Evolutionary conservation across 768 basidiomycete species (phyloP), one percentile per base, ranked within the genome.

Genomic region (Termitomyces sp.): DNA sequence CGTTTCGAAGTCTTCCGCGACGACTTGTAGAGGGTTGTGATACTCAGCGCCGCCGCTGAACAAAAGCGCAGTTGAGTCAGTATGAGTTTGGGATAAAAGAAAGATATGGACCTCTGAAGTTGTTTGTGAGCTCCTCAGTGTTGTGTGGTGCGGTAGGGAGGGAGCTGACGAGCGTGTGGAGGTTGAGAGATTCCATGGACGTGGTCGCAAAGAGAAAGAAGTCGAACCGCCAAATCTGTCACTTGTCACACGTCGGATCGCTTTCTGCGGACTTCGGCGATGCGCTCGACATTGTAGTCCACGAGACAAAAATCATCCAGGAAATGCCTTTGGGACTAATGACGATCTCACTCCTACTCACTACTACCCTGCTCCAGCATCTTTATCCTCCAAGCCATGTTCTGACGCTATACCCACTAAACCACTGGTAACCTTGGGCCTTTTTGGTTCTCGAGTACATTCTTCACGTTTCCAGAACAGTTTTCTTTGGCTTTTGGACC

Each of bases 11-110:
- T 85, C 68, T 85, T 81, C 52, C 87, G 73, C 1, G 91, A 91
- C 4, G 90, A 89, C 64, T 89, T 84, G 71, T 91, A 93, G 38
- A 93, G 81, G 0, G 89, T 92, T 28, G 91, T 92, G 63, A 93
- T 88, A 71, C 89, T 90, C 53, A 92, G 76, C 1, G 91, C 91
- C 62, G 91, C 91, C 60, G 88, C 91, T 93, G 61, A 62, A 33
- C 58, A 47, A 53, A 51, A 61, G 63, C 58, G 50, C 32, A 32
- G 30, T 52, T 56, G 7, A 41, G 58, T 59, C 35, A 13, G 36
- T 50, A 7, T 63, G 64, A 52, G 14, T 69, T 71, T 66, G 68
- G 62, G 47, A 61, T 63, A 62, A 26, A 43, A 23, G 26, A 14
- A 47, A 28, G 36, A 16, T 43, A 38, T 20, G 60, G 60, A 90